These are phyloP conservation scores for Pythium myriotylum DNA, from an alignment of 352 stramenopile species.

Conservation along the genomic window DNA sequence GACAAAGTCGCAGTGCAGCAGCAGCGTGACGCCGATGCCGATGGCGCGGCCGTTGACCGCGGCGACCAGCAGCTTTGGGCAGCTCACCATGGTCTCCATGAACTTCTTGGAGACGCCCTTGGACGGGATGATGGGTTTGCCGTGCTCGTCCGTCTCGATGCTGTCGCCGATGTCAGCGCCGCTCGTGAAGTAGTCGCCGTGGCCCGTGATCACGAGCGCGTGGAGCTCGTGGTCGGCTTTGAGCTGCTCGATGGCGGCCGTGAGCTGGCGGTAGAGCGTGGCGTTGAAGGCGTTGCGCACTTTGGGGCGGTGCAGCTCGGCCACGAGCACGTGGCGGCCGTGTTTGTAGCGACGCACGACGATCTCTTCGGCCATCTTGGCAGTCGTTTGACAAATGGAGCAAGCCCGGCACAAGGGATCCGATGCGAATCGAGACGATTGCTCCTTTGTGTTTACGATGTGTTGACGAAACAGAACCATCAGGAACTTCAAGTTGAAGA, in stretches of 20 bases:
- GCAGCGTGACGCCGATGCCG: slow-evolving; percentile 76
- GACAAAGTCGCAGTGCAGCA: slow-evolving; percentile 78
- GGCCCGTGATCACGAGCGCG: slow-evolving; percentile 88
- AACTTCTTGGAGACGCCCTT: slow-evolving; percentile 52
- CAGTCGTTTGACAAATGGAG: background rate
- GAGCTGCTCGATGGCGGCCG: slow-evolving; percentile 65
- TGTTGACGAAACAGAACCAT: no score
- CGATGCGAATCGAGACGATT: no score
- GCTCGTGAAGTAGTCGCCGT: slow-evolving; percentile 92
- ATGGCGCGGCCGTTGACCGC: slow-evolving; percentile 82
- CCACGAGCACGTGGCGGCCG: slow-evolving; percentile 62
- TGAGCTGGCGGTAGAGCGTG: slow-evolving; percentile 86
- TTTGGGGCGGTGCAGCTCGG: slow-evolving; percentile 70
- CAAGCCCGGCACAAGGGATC: no score
- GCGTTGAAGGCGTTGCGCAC: slow-evolving; percentile 92
- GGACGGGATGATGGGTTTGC: slow-evolving; percentile 40
- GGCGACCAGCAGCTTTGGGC: slow-evolving; percentile 75
- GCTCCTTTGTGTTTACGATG: no score
- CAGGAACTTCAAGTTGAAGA: no score
- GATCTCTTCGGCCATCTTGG: slow-evolving; percentile 9
- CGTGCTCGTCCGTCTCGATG: slow-evolving; percentile 24
- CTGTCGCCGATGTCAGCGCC: slow-evolving; percentile 77
- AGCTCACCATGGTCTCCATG: slow-evolving; percentile 78
- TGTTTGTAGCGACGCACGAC: slow-evolving; percentile 52
- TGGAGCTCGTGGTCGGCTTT: slow-evolving; percentile 67